Percentiles rank a stretch among this genome's conserved stretches.
phyloP scores from a whole-genome alignment of 2,329 filamentous ascomycete genomes.

The Fusarium sp. region DNA sequence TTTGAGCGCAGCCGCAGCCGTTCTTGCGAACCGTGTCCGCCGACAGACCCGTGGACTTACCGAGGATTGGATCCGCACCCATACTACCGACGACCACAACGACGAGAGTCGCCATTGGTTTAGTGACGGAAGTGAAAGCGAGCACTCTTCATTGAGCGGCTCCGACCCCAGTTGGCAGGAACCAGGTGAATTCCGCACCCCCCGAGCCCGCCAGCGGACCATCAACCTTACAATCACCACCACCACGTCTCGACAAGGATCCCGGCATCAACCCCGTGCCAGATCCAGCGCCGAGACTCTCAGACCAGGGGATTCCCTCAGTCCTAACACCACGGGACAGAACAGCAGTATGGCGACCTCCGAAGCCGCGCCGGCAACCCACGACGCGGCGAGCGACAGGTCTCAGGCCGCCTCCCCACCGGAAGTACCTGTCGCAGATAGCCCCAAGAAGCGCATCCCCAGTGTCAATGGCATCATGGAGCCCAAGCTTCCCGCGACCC shows the following conservation, averaged over 20 bases:
- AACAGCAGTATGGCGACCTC: conserved; percentile 48
- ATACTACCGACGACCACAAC: conserved; percentile 76
- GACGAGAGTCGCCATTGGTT: conserved; percentile 82
- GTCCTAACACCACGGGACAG: conserved; percentile 42
- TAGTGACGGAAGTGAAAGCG: conserved; percentile 78
- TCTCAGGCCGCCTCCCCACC: conserved; percentile 41
- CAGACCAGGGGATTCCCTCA: conserved; percentile 48
- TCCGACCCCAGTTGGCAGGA: conserved; percentile 67
- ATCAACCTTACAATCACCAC: conserved; percentile 15
- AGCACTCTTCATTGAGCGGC: conserved; percentile 79
- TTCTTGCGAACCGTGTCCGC: conserved; percentile 71
- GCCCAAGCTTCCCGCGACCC: conserved; percentile 47
- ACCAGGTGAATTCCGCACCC: conserved; percentile 60
- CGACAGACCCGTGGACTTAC: conserved; percentile 73
- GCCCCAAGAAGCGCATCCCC: conserved; percentile 33
- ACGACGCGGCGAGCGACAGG: conserved; percentile 43
- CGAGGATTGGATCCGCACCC: conserved; percentile 87
- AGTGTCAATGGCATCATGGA: conserved; percentile 44
- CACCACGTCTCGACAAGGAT: conserved; percentile 41
- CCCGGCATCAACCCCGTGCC: conserved; percentile 56
- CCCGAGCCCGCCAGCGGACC: conserved; percentile 50
- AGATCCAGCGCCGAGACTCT: conserved; percentile 69
- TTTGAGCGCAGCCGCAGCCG: conserved; percentile 67
- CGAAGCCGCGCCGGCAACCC: conserved; percentile 42
- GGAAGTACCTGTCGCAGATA: conserved; percentile 41